Percentiles rank a stretch among this genome's conserved stretches.
Conservation (phyloP, 1,284 basidiomycete genomes). For the Leccinum angustisporum region DNA sequence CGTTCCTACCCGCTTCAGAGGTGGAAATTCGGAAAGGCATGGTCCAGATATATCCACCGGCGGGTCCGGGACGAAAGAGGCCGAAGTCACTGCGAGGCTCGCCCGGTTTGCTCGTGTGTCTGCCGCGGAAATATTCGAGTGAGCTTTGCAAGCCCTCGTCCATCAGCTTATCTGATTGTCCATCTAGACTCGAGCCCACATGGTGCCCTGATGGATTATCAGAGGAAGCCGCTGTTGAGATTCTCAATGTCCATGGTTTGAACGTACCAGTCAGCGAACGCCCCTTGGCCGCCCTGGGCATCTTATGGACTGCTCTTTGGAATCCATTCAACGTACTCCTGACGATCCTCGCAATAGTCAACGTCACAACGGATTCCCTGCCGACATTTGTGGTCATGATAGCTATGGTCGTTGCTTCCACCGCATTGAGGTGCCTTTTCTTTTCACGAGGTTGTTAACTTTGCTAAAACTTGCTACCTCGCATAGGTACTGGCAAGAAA, state of each 20-base stretch:
- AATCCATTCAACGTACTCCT: constrained; percentile 33
- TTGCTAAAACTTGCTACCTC: not conserved
- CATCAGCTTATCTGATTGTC: not conserved
- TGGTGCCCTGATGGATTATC: constrained; percentile 27
- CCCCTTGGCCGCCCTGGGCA: constrained; percentile 27
- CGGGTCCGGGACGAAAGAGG: constrained; percentile 19
- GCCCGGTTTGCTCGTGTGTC: constrained; percentile 29
- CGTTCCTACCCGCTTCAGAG: constrained; percentile 26
- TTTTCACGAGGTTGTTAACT: not conserved
- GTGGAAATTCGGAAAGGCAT: constrained; percentile 23
- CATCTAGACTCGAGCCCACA: constrained; percentile 28
- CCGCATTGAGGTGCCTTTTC: constrained; percentile 23
- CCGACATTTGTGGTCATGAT: constrained; percentile 35
- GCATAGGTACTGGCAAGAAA: constrained; percentile 33
- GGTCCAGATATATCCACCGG: constrained; percentile 30
- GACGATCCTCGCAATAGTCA: constrained; percentile 31
- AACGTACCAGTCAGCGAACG: constrained; percentile 32
- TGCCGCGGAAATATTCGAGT: constrained; percentile 26
- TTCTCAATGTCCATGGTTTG: constrained; percentile 23
- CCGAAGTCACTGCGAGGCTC: constrained; percentile 23
- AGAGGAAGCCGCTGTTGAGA: constrained; percentile 24
- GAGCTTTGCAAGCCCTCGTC: not conserved
- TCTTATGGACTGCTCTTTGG: constrained; percentile 34
- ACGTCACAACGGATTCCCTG: constrained; percentile 32
- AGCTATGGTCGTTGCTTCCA: constrained; percentile 34